Evolutionary conservation across 2,329 filamentous ascomycete species (phyloP).

Genomic region (Fusarium keratoplasticum): DNA sequence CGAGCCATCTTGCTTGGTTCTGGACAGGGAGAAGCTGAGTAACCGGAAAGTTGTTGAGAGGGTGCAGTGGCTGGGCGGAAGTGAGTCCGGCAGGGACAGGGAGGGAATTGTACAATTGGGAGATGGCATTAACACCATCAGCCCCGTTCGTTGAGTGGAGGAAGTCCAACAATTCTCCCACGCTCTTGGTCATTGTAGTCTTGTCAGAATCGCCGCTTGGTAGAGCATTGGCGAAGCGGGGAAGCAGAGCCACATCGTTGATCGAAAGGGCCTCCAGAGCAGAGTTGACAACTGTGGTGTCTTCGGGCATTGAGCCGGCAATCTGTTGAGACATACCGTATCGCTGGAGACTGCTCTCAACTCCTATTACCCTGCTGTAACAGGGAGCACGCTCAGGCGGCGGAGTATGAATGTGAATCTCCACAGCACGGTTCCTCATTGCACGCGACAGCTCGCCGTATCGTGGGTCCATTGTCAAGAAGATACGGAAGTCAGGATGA

Average conservation of each 20-base stretch:
- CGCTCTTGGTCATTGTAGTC: slow-evolving; percentile 12
- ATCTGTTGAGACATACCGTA: slow-evolving; percentile 55
- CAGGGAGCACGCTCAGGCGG: slow-evolving; percentile 49
- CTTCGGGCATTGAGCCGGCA: slow-evolving; percentile 42
- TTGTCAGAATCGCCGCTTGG: slow-evolving; percentile 12
- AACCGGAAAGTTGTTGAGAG: slow-evolving; percentile 68
- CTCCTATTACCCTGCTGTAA: slow-evolving; percentile 55
- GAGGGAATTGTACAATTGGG: slow-evolving; percentile 50
- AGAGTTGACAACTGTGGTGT: slow-evolving; percentile 46
- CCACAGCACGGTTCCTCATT: slow-evolving; percentile 95
- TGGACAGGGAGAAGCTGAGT: slow-evolving; percentile 56
- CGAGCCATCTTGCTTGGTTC: slow-evolving; percentile 60
- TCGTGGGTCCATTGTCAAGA: slow-evolving; percentile 91
- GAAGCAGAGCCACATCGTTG: slow-evolving; percentile 56
- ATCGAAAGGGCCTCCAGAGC: slow-evolving; percentile 62
- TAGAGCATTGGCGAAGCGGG: slow-evolving; percentile 46
- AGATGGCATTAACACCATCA: slow-evolving; percentile 48
- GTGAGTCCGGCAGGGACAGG: slow-evolving; percentile 34
- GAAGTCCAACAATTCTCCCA: slow-evolving; percentile 46
- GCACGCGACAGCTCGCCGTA: slow-evolving; percentile 95
- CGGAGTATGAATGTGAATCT: slow-evolving; percentile 78
- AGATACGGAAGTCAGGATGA: slow-evolving; percentile 89
- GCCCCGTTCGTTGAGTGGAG: slow-evolving; percentile 49
- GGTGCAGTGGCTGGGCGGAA: slow-evolving; percentile 64
- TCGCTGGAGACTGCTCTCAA: slow-evolving; percentile 64